These are phyloP conservation scores for Aspergillus sp. DNA, from an alignment of 2,329 filamentous ascomycete species.

Conservation along the genomic window DNA sequence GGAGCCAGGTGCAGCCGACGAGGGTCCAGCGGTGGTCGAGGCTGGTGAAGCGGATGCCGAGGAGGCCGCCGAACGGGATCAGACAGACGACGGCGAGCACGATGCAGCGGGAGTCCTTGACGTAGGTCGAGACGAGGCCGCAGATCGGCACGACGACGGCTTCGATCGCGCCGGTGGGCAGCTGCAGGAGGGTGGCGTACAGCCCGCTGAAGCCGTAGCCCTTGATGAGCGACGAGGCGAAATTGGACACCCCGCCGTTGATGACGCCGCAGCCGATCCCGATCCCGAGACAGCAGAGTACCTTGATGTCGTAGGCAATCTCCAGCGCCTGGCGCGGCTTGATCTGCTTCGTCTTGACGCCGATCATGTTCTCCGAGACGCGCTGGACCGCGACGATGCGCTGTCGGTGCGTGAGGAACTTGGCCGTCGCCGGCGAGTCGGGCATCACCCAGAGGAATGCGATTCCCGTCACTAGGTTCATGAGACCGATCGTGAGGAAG, in stretches of 20 bases:
- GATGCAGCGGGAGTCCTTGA: slow-evolving; percentile 41
- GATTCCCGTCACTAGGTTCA: slow-evolving; percentile 46
- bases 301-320: slow-evolving; percentile 38
- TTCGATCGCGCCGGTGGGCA: slow-evolving; percentile 36
- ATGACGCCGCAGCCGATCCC: slow-evolving; percentile 47
- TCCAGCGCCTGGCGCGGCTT: slow-evolving; percentile 39
- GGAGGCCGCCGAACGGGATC: slow-evolving; percentile 45
- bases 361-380: slow-evolving; percentile 43
- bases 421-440: slow-evolving; percentile 38
- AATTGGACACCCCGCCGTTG: slow-evolving; percentile 52
- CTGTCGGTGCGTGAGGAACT: slow-evolving; percentile 39
- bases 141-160: slow-evolving; percentile 30
- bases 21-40: slow-evolving; percentile 49
- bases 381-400: slow-evolving; percentile 41
- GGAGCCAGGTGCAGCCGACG: slow-evolving; percentile 55
- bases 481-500: slow-evolving; percentile 40
- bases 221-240: slow-evolving; percentile 47
- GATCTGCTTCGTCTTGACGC: slow-evolving; percentile 38
- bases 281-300: slow-evolving; percentile 40
- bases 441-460: slow-evolving; percentile 36
- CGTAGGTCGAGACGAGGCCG: slow-evolving; percentile 44
- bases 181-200: slow-evolving; percentile 33
- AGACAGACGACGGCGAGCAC: slow-evolving; percentile 29
- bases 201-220: slow-evolving; percentile 39
- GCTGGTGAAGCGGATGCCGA: slow-evolving; percentile 51